Evolutionary conservation across 495 filamentous ascomycete species (phyloP), one percentile per base, ranked within the genome.

Genomic region (Aspergillus avenaceus): DNA sequence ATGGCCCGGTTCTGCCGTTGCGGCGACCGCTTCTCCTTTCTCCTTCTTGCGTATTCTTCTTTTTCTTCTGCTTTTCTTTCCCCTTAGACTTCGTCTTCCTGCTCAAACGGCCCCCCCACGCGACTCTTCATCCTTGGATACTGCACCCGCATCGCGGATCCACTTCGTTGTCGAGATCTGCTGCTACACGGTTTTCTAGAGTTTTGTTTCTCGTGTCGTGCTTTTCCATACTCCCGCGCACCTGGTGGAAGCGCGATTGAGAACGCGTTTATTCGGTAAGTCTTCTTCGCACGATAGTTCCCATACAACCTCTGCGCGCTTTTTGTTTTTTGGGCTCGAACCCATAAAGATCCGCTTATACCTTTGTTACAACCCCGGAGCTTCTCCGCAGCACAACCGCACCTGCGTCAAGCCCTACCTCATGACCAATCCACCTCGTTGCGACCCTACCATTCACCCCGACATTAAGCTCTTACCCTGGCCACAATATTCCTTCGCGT

Each of bases 1-100:
- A 52, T 41, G 58, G 47, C 36, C 43, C 55, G 45, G 54, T 60
- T 60, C 50, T 60, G 69, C 66, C 62, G 64, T 66, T 62, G 52
- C 54, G 46, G 54, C 52, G 56, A 69, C 69, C 65, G 64, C 67
- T 66, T 66, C 65, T 69, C 66, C 65, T 71, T 64, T 74, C 66
- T 65, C 60, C 62, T 59, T 58, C 65, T 64, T 32, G 54, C 53
- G 41, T 6, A 6, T 58, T 41, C 60, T 56, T 56, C 44, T 28
- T 44, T 63, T 60, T 61, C 66, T 63, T 58, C 63, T 63, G 58
- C 62, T 61, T 53, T 54, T 54, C 58, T 50, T 45, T 58, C 51
- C 48, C 54, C 47, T 52, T 52, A 57, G 52, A 61, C 61, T 56
- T 56, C 55, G 27, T 50, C 42, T 36, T 45, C 65, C 50, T 53